phyloP scores from a whole-genome alignment of 805 yeast species.

The Tetrapisispora pingtungensis region DNA sequence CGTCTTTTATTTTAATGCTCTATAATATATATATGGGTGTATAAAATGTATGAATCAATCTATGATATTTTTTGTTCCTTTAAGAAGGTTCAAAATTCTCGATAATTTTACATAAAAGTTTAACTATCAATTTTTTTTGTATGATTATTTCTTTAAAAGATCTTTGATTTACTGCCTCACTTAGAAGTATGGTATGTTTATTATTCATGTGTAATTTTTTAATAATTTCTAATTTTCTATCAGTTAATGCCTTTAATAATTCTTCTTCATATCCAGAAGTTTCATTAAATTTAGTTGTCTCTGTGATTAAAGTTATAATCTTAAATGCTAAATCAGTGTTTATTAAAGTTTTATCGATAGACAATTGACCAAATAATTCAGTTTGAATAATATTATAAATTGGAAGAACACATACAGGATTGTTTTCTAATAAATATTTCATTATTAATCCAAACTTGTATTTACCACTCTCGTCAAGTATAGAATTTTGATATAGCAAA shows the following conservation, averaged over 20 bases:
- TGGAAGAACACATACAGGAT: conserved; percentile 22
- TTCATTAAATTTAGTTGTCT: conserved; percentile 16
- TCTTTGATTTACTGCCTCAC: background rate
- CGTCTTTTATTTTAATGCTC: background rate
- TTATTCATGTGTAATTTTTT: background rate
- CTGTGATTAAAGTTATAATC: conserved; percentile 18
- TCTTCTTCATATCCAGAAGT: conserved; percentile 7
- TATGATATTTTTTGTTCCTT: background rate
- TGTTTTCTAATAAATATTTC: conserved; percentile 20
- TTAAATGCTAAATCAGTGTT: conserved; percentile 26
- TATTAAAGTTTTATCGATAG: conserved; percentile 19
- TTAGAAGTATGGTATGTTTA: background rate
- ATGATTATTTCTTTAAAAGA: background rate
- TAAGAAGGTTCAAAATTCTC: background rate
- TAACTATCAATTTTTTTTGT: background rate
- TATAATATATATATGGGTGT: background rate
- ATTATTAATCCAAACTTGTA: conserved; percentile 23
- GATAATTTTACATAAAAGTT: background rate
- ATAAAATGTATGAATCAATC: background rate
- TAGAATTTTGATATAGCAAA: conserved; percentile 18
- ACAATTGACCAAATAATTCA: conserved; percentile 20
- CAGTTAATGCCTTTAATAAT: conserved; percentile 9
- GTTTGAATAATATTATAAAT: conserved; percentile 23
- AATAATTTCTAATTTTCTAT: conserved; percentile 10
- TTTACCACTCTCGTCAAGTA: conserved; percentile 27